Conservation (phyloP, 2,329 filamentous ascomycete genomes). For the Tolypocladium capitatum region DNA sequence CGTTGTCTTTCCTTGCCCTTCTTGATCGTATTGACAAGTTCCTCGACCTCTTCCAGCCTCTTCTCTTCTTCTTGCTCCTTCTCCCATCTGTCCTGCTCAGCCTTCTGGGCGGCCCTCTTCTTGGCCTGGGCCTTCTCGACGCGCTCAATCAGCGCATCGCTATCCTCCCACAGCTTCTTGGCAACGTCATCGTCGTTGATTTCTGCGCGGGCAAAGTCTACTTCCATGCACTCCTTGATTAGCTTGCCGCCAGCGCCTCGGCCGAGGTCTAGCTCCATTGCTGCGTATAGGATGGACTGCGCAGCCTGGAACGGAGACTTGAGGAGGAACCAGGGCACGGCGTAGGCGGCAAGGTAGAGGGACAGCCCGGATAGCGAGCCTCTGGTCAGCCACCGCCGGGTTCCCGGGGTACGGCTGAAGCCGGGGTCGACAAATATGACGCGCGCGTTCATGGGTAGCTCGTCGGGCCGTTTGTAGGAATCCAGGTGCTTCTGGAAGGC, state of each 20-base stretch:
- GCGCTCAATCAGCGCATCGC: conserved; percentile 68
- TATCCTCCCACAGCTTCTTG: conserved; percentile 81
- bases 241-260: conserved; percentile 54
- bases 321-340: conserved; percentile 73
- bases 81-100: conserved; percentile 20
- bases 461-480: conserved; percentile 70
- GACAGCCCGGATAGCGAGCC: conserved; percentile 71
- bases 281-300: conserved; percentile 73
- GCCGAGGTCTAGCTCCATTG: conserved; percentile 65
- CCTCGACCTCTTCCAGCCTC: conserved; percentile 17
- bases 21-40: conserved; percentile 31
- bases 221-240: conserved; percentile 78
- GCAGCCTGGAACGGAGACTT: conserved; percentile 76
- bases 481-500: conserved; percentile 90
- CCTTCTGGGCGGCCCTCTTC: conserved; percentile 30
- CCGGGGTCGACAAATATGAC: conserved; percentile 85
- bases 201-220: conserved; percentile 59
- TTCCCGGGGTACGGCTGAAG: conserved; percentile 72
- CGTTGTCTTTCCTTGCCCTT: conserved; percentile 23
- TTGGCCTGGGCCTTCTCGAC: conserved; percentile 67
- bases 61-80: conserved; percentile 20
- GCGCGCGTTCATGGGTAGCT: conserved; percentile 65
- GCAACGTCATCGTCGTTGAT: conserved; percentile 66
- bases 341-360: conserved; percentile 65
- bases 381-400: conserved; percentile 71